Conservation (phyloP, 202 grass and related monocot species). For the Zizania palustris region DNA sequence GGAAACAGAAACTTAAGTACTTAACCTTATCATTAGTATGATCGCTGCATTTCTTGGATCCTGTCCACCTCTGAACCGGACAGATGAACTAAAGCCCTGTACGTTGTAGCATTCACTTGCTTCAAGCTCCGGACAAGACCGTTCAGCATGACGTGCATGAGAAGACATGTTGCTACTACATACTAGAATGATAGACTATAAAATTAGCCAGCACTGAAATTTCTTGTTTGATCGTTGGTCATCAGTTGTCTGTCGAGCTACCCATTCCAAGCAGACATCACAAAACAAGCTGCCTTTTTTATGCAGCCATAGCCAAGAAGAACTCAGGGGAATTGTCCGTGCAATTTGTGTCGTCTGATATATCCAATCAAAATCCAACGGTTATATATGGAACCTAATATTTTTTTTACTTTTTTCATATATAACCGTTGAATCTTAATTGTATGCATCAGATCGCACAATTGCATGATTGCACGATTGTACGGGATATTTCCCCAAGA, state of each 20-base stretch:
- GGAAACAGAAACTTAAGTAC: background rate
- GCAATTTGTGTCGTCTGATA: background rate
- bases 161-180: too few species aligned
- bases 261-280: conserved; percentile 22
- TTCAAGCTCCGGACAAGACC: conserved; percentile 38
- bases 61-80: conserved; percentile 18
- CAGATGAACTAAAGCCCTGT: background rate
- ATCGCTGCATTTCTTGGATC: conserved; percentile 8
- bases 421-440: too few species aligned
- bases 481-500: too few species aligned
- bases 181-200: background rate
- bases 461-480: too few species aligned
- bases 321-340: background rate
- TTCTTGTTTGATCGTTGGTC: conserved; percentile 22
- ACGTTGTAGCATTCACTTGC: background rate
- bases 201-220: background rate
- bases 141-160: conserved; percentile 5
- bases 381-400: too few species aligned
- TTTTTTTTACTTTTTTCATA: too few species aligned
- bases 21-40: conserved; percentile 21
- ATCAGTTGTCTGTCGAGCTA: background rate
- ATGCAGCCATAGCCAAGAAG: conserved; percentile 11
- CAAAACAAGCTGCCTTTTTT: conserved; percentile 26
- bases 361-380: too few species aligned
- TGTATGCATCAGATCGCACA: too few species aligned